phyloP scores from a whole-genome alignment of 331 rosid genomes.

The Pyracantha coccinea region DNA sequence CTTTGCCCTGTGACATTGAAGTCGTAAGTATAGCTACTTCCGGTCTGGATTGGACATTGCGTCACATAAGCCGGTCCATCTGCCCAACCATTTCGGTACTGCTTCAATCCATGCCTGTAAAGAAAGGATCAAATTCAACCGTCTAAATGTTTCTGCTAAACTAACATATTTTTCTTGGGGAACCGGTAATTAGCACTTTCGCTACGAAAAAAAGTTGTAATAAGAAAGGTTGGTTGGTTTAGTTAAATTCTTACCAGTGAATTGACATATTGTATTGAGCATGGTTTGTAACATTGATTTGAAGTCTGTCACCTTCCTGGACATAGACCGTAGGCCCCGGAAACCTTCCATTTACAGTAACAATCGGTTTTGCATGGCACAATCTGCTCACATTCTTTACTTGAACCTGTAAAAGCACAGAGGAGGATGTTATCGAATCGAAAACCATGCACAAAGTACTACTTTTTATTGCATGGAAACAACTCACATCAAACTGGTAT shows the following conservation, averaged over 20 bases:
- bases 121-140: no score
- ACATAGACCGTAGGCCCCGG: slow-evolving; percentile 68
- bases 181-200: not conserved
- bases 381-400: slow-evolving; percentile 71
- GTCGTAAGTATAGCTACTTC: slow-evolving; percentile 45
- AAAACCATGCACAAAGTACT: not conserved
- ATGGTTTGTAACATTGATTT: slow-evolving; percentile 60
- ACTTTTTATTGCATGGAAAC: not conserved
- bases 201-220: not conserved
- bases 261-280: slow-evolving; percentile 71
- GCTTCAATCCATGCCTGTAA: slow-evolving; percentile 72
- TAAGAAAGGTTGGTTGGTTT: not conserved
- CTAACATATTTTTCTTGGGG: not conserved
- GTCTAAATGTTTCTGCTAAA: no score
- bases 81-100: slow-evolving; percentile 73
- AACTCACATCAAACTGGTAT: slow-evolving; percentile 65
- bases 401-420: slow-evolving; percentile 36
- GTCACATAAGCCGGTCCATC: slow-evolving; percentile 80
- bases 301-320: slow-evolving; percentile 64
- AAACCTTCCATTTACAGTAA: slow-evolving; percentile 68
- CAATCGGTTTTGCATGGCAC: slow-evolving; percentile 68
- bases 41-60: slow-evolving; percentile 59
- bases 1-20: slow-evolving; percentile 70
- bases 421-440: not conserved
- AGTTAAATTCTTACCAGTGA: slow-evolving; percentile 45